Evolutionary conservation across 345 rosid genomes (phyloP).

Genomic region (Lumnitzera littorea): DNA sequence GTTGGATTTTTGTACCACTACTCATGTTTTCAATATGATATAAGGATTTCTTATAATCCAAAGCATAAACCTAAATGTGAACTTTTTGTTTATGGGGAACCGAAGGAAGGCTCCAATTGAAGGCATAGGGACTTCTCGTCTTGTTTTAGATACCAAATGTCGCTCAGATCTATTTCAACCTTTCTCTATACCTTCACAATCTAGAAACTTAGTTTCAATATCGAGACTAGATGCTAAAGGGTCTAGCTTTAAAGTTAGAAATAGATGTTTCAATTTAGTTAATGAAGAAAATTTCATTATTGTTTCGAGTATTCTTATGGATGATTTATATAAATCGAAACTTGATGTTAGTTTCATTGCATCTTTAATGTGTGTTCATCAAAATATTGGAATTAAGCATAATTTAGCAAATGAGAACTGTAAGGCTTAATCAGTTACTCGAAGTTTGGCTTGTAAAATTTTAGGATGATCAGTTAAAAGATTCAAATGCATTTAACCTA

Average conservation of each 20-base stretch:
- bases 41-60: constrained; percentile 16
- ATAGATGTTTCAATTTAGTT: constrained; percentile 6
- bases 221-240: constrained; percentile 9
- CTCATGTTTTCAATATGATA: constrained; percentile 11
- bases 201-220: constrained; percentile 6
- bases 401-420: too few species aligned
- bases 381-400: background rate
- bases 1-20: constrained; percentile 1
- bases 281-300: background rate
- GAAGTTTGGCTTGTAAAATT: too few species aligned
- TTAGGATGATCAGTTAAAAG: too few species aligned
- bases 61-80: constrained; percentile 12
- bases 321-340: constrained; percentile 11
- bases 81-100: constrained; percentile 7
- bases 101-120: background rate
- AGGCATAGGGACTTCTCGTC: background rate
- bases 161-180: constrained; percentile 6
- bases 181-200: constrained; percentile 5
- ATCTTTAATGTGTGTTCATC: constrained; percentile 1
- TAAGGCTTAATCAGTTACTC: too few species aligned
- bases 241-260: background rate
- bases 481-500: too few species aligned
- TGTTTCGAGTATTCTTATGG: constrained; percentile 4
- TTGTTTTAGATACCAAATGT: constrained; percentile 1
- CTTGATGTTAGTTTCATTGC: constrained; percentile 4